phyloP scores from a whole-genome alignment of 2,329 filamentous ascomycete genomes.

The Coniochaeta hoffmannii region DNA sequence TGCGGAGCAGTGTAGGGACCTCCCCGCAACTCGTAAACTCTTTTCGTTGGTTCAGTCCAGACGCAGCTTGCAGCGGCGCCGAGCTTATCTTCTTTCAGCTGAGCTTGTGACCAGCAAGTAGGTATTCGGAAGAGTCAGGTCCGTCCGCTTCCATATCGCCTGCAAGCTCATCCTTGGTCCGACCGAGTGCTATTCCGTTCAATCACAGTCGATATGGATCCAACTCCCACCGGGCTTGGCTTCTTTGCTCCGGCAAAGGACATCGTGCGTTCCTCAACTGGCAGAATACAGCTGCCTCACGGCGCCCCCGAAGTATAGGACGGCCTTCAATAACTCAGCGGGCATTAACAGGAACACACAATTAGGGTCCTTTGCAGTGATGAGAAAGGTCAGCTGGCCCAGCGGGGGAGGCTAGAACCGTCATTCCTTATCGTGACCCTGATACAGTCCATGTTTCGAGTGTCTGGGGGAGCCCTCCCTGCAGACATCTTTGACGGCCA shows the following conservation, averaged over 20 bases:
- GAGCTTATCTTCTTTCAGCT: background rate
- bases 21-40: too few species aligned
- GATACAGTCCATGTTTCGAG: constrained; percentile 2
- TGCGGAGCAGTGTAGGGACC: too few species aligned
- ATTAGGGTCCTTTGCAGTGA: background rate
- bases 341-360: background rate
- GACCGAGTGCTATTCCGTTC: background rate
- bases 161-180: background rate
- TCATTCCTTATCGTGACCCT: background rate
- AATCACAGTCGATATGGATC: background rate
- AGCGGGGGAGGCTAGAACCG: background rate
- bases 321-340: background rate
- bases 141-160: background rate
- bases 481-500: background rate
- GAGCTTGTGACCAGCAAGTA: background rate
- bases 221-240: background rate
- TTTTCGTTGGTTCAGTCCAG: background rate
- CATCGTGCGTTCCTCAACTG: constrained; percentile 7
- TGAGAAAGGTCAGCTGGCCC: background rate
- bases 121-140: background rate
- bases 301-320: background rate
- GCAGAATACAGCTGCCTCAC: constrained; percentile 1
- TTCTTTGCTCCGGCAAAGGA: constrained; percentile 6
- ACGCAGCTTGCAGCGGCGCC: background rate
- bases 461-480: background rate